These are phyloP conservation scores for Firmiana major DNA, from an alignment of 345 rosid species.

Conservation along the genomic window DNA sequence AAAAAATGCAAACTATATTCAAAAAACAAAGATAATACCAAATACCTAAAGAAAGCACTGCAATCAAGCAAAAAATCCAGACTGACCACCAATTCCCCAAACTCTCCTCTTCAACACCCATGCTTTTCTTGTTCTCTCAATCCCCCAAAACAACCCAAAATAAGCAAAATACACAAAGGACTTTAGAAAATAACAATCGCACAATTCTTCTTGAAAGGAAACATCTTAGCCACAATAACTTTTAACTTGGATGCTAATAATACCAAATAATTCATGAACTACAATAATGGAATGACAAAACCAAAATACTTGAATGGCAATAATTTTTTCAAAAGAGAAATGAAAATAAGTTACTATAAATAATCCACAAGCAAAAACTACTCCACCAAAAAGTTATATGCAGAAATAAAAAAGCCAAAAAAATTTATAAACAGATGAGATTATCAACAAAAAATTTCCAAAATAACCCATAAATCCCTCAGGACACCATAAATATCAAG, in stretches of 20 bases:
- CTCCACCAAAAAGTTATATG: background rate
- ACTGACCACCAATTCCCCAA: background rate
- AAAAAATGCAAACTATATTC: background rate
- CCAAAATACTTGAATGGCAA: background rate
- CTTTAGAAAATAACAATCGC: background rate
- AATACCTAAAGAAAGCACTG: background rate
- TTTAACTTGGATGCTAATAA: background rate
- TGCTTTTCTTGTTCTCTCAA: background rate
- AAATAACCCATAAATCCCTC: background rate
- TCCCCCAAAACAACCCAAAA: background rate
- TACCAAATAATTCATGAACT: background rate
- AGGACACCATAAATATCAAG: background rate
- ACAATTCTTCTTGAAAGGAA: background rate
- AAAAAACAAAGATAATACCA: background rate
- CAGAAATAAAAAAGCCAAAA: background rate
- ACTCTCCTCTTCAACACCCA: background rate
- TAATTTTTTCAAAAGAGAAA: background rate
- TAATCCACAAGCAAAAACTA: background rate
- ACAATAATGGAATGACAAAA: background rate
- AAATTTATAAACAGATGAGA: background rate
- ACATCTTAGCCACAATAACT: background rate
- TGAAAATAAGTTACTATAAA: background rate
- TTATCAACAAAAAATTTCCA: background rate
- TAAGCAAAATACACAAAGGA: background rate
- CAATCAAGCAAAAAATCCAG: background rate